phyloP scores from a whole-genome alignment of 2,329 filamentous ascomycete species.

The Fusarium annulatum region DNA sequence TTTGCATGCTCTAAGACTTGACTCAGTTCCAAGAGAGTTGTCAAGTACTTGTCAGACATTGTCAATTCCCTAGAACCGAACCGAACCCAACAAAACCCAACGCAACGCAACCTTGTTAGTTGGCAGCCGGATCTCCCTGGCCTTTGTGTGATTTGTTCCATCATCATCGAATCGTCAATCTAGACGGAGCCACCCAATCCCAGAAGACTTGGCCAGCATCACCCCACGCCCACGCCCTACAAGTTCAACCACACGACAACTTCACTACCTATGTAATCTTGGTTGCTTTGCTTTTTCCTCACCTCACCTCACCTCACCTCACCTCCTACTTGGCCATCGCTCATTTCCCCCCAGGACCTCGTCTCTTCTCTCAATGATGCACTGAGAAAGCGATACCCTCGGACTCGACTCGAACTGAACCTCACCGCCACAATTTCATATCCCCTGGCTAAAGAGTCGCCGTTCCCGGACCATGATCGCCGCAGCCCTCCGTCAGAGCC shows the following conservation, averaged over 20 bases:
- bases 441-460: slow-evolving; percentile 24
- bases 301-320: not conserved
- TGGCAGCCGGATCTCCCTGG: slow-evolving; percentile 17
- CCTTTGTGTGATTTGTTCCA: slow-evolving; percentile 12
- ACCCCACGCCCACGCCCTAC: slow-evolving; percentile 26
- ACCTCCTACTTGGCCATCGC: not conserved
- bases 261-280: not conserved
- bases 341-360: not conserved
- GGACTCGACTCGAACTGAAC: slow-evolving; percentile 16
- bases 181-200: slow-evolving; percentile 18
- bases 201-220: slow-evolving; percentile 17
- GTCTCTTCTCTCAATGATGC: slow-evolving; percentile 34
- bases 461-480: slow-evolving; percentile 29
- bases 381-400: slow-evolving; percentile 24
- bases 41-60: slow-evolving; percentile 24
- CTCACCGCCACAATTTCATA: slow-evolving; percentile 24
- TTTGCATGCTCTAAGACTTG: slow-evolving; percentile 16
- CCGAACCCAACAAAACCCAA: not conserved
- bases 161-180: slow-evolving; percentile 28
- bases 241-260: slow-evolving; percentile 18
- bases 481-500: slow-evolving; percentile 30
- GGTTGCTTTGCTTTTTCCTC: not conserved
- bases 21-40: slow-evolving; percentile 25
- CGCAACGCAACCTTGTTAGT: not conserved
- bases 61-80: slow-evolving; percentile 13